Conservation (phyloP, 2,329 filamentous ascomycete genomes). For the Passalora sequoiae region DNA sequence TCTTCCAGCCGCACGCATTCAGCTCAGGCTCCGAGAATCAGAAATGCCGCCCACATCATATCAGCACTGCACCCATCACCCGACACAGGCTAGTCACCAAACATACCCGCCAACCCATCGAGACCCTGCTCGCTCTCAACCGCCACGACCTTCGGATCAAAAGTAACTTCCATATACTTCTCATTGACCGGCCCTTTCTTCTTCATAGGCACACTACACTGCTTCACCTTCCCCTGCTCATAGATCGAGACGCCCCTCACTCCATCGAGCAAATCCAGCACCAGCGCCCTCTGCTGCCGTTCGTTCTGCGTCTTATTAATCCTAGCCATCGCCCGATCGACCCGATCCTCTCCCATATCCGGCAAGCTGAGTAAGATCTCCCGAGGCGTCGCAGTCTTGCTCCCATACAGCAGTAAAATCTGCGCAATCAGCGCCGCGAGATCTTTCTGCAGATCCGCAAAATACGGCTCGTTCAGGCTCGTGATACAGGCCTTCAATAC, state of each 20-base stretch:
- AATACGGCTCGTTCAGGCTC: slow-evolving; percentile 90
- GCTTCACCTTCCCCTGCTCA: slow-evolving; percentile 77
- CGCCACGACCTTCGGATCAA: slow-evolving; percentile 33
- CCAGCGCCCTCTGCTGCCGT: slow-evolving; percentile 72
- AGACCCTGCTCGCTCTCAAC: slow-evolving; percentile 40
- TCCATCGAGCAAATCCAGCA: slow-evolving; percentile 79
- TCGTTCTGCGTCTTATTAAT: slow-evolving; percentile 40
- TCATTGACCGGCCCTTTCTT: slow-evolving; percentile 25
- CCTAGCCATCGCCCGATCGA: slow-evolving; percentile 51
- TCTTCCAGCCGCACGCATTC: no score
- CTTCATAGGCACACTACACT: slow-evolving; percentile 23
- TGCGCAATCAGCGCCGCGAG: slow-evolving; percentile 80
- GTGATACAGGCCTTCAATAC: slow-evolving; percentile 86
- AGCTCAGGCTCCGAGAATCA: neutral
- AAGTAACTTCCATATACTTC: slow-evolving; percentile 40
- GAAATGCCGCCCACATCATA: neutral
- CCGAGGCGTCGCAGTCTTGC: slow-evolving; percentile 63
- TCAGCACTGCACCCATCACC: neutral
- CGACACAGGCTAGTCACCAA: slow-evolving; percentile 29
- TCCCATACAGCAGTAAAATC: slow-evolving; percentile 72
- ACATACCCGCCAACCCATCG: slow-evolving; percentile 44
- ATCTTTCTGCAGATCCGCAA: slow-evolving; percentile 92
- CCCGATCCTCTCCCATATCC: slow-evolving; percentile 63
- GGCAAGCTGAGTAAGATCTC: slow-evolving; percentile 75
- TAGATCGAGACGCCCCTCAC: slow-evolving; percentile 87